phyloP scores from a whole-genome alignment of 768 basidiomycete genomes.

The Boletus rubropictus region DNA sequence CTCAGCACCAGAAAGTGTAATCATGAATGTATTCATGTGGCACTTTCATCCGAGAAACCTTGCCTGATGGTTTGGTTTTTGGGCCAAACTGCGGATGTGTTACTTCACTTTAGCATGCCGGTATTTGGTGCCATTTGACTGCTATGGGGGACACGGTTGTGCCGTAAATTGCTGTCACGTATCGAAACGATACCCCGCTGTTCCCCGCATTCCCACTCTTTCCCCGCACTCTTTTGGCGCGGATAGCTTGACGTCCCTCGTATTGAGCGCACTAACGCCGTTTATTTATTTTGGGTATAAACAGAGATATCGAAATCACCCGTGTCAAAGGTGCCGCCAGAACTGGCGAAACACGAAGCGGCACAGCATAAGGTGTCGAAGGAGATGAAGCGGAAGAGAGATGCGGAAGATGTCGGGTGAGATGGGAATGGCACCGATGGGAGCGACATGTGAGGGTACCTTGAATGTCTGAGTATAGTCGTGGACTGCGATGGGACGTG shows the following conservation, averaged over 20 bases:
- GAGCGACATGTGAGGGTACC: too few relatives aligned
- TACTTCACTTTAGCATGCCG: too few relatives aligned
- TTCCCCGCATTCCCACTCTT: conserved; percentile 3
- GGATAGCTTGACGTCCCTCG: not conserved
- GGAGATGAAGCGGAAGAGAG: conserved; percentile 94
- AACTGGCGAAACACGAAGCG: conserved; percentile 86
- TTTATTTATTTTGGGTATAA: too few relatives aligned
- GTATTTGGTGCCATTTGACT: too few relatives aligned
- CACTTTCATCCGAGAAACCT: not conserved
- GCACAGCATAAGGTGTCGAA: conserved; percentile 87
- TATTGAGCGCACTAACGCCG: conserved; percentile 15
- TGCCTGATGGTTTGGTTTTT: not conserved
- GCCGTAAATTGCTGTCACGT: not conserved
- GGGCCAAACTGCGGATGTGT: too few relatives aligned
- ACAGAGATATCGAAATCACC: conserved; percentile 92
- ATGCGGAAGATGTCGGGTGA: conserved; percentile 68
- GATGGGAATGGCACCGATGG: too few relatives aligned
- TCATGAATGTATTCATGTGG: too few relatives aligned
- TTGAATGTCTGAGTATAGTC: too few relatives aligned
- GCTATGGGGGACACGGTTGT: too few relatives aligned
- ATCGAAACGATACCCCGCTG: conserved; percentile 1
- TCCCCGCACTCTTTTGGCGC: conserved; percentile 10
- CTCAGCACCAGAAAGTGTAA: not conserved
- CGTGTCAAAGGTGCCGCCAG: conserved; percentile 80
- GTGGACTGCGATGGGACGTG: too few relatives aligned